Percentiles rank a stretch among this genome's conserved stretches.
phyloP scores from a whole-genome alignment of 352 stramenopile species.

The Globisporangium canariense region DNA sequence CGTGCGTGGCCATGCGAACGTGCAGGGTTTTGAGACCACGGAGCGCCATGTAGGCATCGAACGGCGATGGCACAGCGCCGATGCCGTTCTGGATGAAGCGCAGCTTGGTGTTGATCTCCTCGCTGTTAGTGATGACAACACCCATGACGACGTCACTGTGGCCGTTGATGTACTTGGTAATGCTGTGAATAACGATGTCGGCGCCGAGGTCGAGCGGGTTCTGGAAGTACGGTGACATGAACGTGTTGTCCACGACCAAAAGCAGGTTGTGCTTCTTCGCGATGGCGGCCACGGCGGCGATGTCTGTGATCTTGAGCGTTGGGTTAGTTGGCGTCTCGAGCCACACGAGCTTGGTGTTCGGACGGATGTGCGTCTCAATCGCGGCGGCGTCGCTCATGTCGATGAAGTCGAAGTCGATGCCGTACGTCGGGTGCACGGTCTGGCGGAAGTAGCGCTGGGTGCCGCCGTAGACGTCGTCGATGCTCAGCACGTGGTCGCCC shows the following conservation, averaged over 20 bases:
- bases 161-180: constrained; percentile 97
- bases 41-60: constrained; percentile 93
- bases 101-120: constrained; percentile 92
- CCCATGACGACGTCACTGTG: constrained; percentile 94
- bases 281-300: constrained; percentile 88
- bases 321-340: constrained; percentile 93
- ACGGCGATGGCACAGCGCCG: constrained; percentile 89
- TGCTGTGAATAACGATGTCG: constrained; percentile 92
- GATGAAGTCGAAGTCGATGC: constrained; percentile 93
- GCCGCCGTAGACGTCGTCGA: constrained; percentile 94
- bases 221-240: constrained; percentile 92
- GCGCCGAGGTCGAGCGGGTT: constrained; percentile 90
- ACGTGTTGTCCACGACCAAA: constrained; percentile 93
- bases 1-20: constrained; percentile 93
- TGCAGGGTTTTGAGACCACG: constrained; percentile 95
- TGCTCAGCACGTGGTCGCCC: constrained; percentile 94
- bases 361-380: constrained; percentile 78
- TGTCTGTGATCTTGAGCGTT: constrained; percentile 94
- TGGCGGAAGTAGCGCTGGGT: constrained; percentile 94
- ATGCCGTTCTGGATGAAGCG: constrained; percentile 94
- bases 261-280: constrained; percentile 87
- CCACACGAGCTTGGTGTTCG: constrained; percentile 94
- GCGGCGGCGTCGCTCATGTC: constrained; percentile 87
- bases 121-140: constrained; percentile 89
- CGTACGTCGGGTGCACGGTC: constrained; percentile 88